Conservation (phyloP, 768 basidiomycete genomes). For the Coprinopsis cinerea region DNA sequence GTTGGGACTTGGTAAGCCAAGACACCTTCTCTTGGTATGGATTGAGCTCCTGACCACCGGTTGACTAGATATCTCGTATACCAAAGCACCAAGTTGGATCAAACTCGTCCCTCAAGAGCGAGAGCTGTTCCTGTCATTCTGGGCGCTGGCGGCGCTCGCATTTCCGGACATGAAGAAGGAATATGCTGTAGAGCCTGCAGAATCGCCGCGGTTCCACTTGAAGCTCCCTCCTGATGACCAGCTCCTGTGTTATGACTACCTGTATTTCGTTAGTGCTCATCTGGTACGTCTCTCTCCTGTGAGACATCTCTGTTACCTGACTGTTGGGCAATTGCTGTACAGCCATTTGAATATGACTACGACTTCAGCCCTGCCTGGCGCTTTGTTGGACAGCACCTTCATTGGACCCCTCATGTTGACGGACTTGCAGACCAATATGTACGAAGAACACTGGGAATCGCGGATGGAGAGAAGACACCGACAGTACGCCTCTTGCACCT, state of each 20-base stretch:
- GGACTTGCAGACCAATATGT: conserved; percentile 41
- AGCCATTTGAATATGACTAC: conserved; percentile 50
- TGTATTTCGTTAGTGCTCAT: not conserved
- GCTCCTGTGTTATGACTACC: conserved; percentile 8
- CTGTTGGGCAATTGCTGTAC: not conserved
- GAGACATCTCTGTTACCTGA: too few relatives aligned
- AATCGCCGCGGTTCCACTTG: not conserved
- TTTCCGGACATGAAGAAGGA: not conserved
- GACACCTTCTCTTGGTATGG: not conserved
- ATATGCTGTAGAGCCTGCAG: not conserved
- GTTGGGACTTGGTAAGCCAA: not conserved
- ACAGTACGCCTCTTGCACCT: conserved; percentile 26
- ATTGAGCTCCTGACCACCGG: too few relatives aligned
- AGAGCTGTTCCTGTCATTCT: not conserved
- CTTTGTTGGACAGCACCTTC: conserved; percentile 45
- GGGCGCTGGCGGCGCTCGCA: conserved; percentile 3
- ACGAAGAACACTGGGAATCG: conserved; percentile 34
- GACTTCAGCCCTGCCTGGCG: conserved; percentile 58
- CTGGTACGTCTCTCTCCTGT: not conserved
- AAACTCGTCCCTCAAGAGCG: not conserved
- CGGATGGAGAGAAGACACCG: conserved; percentile 34
- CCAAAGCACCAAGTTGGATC: not conserved
- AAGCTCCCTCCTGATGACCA: conserved; percentile 3
- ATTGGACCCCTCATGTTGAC: conserved; percentile 38
- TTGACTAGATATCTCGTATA: not conserved